phyloP scores from a whole-genome alignment of 2,329 filamentous ascomycete species.

The Onygenales sp. region DNA sequence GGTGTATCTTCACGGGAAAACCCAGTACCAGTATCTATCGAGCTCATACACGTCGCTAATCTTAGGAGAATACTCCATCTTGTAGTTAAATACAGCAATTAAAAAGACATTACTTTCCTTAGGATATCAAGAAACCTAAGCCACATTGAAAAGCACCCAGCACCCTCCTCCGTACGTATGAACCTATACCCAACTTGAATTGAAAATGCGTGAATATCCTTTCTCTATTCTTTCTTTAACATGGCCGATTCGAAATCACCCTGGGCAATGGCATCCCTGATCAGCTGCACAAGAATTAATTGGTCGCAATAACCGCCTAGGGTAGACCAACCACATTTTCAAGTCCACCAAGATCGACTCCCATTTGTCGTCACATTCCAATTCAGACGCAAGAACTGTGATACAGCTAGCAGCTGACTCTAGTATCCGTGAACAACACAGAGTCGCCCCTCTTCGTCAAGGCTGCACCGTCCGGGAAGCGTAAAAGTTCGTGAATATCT shows the following conservation, averaged over 20 bases:
- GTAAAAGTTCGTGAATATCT: no score
- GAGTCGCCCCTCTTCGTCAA: neutral
- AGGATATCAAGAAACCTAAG: neutral
- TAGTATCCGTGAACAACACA: neutral
- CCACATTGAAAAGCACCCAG: no score
- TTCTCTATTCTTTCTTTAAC: no score
- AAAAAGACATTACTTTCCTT: no score
- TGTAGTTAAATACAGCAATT: no score
- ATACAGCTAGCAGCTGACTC: neutral
- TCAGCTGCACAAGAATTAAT: neutral
- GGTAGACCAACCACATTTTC: neutral
- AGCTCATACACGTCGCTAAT: neutral
- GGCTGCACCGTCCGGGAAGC: no score
- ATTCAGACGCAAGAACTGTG: neutral
- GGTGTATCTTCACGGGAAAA: no score
- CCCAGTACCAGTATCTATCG: neutral
- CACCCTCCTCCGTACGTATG: no score
- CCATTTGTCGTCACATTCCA: neutral
- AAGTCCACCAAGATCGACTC: no score
- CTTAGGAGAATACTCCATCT: neutral
- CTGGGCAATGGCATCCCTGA: neutral
- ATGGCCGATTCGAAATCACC: neutral
- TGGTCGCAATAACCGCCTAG: neutral
- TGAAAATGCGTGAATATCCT: no score
- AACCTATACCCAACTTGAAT: no score